Base-by-base conservation (phyloP, 169 alveolate species). In the Eimeria sp. region DNA sequence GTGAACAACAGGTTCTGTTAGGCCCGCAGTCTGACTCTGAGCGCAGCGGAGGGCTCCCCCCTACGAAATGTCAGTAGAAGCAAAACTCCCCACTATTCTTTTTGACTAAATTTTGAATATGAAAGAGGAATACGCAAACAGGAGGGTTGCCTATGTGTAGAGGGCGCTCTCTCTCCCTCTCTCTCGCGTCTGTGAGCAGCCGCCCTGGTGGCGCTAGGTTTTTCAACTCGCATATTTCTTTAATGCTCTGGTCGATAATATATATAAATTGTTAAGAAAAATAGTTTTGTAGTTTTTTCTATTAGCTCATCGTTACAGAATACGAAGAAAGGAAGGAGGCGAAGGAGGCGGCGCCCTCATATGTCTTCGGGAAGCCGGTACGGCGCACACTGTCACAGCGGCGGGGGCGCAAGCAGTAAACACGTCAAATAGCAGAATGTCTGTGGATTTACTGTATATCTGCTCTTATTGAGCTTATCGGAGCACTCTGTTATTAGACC, bases 311-410 rank as follows among this genome's bases (percentile, higher is more conserved):
- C 20, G 49, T 66, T 66, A 18, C 27, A 8, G 4, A 37, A 27
- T 56, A 27, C 8, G 11, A 8, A 40, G 43, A 3, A 66, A 30
- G 23, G 77, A 66, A 66, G 27, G 46, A 9, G 46, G 77, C 46
- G 77, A 66, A 66, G 27, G 46, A 9, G 46, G 77, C 46, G 46
- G 37, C 20, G 77, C 77, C 9, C 77, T 66, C 77, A 27, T 66
- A 27, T 66, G 77, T 66, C 77, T 66, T 74, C 18, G 85, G 33
- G 60, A 37, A 74, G 85, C 46, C 85, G 52, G 85, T 56, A 20
- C 85, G 85, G 85, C 85, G 85, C 60, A 37, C 82, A 72, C 82
- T 6, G 85, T 33, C 60, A 74, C 85, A 74, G 60, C 18, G 40
- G 60, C 13, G 85, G 85, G 85, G 18, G 18, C 14, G 58, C 18